Conservation (phyloP, 176 grass and related monocot genomes). For the Ensete glaucum region DNA sequence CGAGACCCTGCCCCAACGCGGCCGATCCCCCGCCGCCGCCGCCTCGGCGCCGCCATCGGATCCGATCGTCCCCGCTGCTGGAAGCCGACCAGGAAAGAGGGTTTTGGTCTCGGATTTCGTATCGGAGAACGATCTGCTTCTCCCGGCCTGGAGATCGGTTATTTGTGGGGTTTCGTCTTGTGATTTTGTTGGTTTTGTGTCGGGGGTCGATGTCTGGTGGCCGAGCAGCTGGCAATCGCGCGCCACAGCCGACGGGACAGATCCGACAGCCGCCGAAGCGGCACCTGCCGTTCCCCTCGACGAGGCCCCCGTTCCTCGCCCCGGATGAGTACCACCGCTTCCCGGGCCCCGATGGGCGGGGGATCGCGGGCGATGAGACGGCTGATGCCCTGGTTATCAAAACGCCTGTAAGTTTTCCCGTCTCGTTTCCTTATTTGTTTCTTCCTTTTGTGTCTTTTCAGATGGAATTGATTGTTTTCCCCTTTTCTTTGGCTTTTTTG, state of each 20-base stretch:
- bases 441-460: neutral
- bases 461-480: neutral
- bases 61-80: neutral
- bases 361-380: neutral
- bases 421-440: neutral
- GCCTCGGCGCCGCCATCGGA: neutral
- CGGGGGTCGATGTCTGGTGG: neutral
- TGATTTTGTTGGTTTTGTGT: neutral
- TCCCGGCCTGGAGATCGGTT: neutral
- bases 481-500: neutral
- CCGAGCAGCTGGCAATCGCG: neutral
- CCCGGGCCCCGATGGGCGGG: neutral
- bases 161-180: neutral
- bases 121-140: neutral
- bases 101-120: neutral
- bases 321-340: conserved; percentile 13
- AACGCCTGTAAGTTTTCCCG: conserved; percentile 3
- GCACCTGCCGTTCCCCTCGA: neutral
- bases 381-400: neutral
- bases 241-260: conserved; percentile 1
- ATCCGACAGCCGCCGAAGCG: neutral
- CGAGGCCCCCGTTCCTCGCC: neutral
- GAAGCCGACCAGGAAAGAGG: neutral
- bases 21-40: neutral
- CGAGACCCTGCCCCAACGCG: neutral